Base-by-base conservation (phyloP, 192 early-diverging fungal species). In the Coemansia sp. region DNA sequence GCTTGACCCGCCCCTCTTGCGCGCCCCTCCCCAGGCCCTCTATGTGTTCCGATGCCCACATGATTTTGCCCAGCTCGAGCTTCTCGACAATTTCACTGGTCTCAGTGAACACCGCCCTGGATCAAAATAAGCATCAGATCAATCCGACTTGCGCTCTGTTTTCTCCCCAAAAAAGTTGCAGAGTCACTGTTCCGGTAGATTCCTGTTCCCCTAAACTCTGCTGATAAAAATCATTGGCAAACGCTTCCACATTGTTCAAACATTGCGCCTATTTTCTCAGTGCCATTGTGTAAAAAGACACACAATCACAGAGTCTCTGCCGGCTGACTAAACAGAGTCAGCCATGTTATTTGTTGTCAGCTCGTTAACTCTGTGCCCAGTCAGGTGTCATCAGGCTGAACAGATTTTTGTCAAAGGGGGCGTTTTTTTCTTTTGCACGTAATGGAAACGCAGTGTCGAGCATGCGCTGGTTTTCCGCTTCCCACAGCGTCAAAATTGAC, bases 211-310 rank as follows among this genome's bases (percentile, higher is more conserved):
- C 5, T 45, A 45, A 45, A 45, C 11, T 45, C 11, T 45, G 11
- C 14, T 12, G 51, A 19, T 53, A 5, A 53, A 15, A 12, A 53
- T 53, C 51, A 53, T 17, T 11, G 51, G 11, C 21, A 53, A 53
- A 27, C 19, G 21, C 12, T 25, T 53, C 51, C 49, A 50, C 51
- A 53, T 53, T 53, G 51, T 53, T 53, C 12, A 27, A 53, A 53
- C 51, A 24, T 53, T 53, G 24, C 51, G 51, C 12, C 51, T 12
- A 53, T 53, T 53, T 45, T 45, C 23, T 1, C 24, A 6, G 11
- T 4, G 10, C 14, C 51, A 53, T 53, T 53, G 51, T 53, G 23
- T 52, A 21, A 14, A 22, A 23, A 35, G 32, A 35, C 32, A 35
- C 32, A 53, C 51, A 53, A 53, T 53, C 51, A 45, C 5, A 21